These are phyloP conservation scores for Cryptosporidium ryanae DNA, from an alignment of 169 alveolate species.

Conservation along the genomic window DNA sequence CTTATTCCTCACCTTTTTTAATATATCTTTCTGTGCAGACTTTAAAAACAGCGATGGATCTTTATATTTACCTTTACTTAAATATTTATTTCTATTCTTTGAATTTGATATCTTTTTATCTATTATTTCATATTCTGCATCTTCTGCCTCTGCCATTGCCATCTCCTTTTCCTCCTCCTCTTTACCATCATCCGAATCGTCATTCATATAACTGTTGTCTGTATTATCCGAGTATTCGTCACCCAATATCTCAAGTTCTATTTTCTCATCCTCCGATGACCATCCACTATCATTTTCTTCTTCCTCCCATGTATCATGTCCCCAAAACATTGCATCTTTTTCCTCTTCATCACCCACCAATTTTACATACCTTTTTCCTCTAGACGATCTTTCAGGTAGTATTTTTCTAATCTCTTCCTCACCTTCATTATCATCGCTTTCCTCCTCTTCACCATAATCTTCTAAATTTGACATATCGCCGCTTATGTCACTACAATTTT, in stretches of 20 bases:
- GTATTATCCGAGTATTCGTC: slow-evolving; percentile 25
- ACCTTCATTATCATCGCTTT: slow-evolving; percentile 10
- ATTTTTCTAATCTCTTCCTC: slow-evolving; percentile 38
- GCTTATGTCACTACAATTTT: neutral
- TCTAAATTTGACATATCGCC: neutral
- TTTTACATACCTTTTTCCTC: slow-evolving; percentile 76
- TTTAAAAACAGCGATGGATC: slow-evolving; percentile 69
- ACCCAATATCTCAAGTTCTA: slow-evolving; percentile 57
- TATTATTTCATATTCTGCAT: neutral
- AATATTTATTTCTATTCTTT: slow-evolving; percentile 6
- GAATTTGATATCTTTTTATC: neutral
- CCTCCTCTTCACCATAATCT: slow-evolving; percentile 26
- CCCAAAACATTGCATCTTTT: slow-evolving; percentile 74
- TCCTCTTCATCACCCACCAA: slow-evolving; percentile 77
- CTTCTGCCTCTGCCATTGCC: slow-evolving; percentile 13
- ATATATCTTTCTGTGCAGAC: slow-evolving; percentile 56
- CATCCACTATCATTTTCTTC: slow-evolving; percentile 74
- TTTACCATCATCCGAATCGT: slow-evolving; percentile 32
- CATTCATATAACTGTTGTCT: neutral
- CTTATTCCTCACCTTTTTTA: slow-evolving; percentile 33
- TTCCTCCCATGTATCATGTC: slow-evolving; percentile 75
- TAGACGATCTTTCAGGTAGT: slow-evolving; percentile 76
- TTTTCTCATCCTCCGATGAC: slow-evolving; percentile 74
- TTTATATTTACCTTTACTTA: slow-evolving; percentile 34
- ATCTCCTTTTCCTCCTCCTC: slow-evolving; percentile 10